Conservation (phyloP, 2,329 filamentous ascomycete genomes). For the Sclerotinia spermophila region DNA sequence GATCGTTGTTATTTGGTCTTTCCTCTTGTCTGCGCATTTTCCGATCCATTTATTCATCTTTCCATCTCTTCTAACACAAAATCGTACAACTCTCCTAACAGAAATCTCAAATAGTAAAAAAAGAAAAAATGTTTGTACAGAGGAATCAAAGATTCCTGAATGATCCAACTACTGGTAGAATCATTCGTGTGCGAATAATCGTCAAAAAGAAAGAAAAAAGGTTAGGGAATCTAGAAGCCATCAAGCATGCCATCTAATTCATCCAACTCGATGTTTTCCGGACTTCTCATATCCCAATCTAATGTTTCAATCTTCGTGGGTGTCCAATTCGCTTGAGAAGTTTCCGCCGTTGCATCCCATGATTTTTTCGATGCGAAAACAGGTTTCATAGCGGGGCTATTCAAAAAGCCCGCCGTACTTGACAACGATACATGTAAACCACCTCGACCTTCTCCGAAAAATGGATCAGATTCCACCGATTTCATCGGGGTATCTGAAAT, state of each 20-base stretch:
- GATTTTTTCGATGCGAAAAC: constrained; percentile 46
- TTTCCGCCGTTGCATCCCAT: constrained; percentile 38
- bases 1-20: neutral
- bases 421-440: constrained; percentile 20
- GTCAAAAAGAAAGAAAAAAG: neutral
- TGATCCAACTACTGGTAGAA: constrained; percentile 1
- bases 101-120: neutral
- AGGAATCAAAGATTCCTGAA: constrained; percentile 1
- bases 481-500: constrained; percentile 29
- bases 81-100: constrained; percentile 3
- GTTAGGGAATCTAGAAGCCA: constrained; percentile 44
- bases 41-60: neutral
- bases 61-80: constrained; percentile 9
- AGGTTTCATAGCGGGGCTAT: constrained; percentile 52
- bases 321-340: constrained; percentile 24
- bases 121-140: constrained; percentile 10
- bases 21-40: constrained; percentile 1
- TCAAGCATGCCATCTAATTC: constrained; percentile 87
- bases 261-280: constrained; percentile 86
- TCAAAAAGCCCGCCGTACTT: constrained; percentile 39
- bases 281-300: constrained; percentile 64
- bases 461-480: constrained; percentile 29
- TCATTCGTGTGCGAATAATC: constrained; percentile 5
- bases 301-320: constrained; percentile 38
- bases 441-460: constrained; percentile 37